phyloP scores from a whole-genome alignment of 2,329 filamentous ascomycete species.

The Epichloe gansuensis region DNA sequence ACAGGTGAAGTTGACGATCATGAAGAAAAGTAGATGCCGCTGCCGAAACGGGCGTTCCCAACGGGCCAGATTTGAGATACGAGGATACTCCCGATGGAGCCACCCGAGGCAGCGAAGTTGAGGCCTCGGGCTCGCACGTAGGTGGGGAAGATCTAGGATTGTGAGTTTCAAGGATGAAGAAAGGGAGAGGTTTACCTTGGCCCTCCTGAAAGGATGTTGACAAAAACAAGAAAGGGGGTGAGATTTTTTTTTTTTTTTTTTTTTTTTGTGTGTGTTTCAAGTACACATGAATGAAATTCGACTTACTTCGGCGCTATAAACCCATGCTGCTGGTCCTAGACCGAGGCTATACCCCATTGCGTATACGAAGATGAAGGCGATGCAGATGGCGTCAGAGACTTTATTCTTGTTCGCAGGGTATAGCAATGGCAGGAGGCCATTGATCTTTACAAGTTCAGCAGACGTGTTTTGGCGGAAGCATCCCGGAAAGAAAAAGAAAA shows the following conservation, averaged over 20 bases:
- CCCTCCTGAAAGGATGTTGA: not conserved
- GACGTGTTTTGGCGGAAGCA: not conserved
- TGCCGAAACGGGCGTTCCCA: conserved; percentile 36
- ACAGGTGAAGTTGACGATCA: conserved; percentile 17
- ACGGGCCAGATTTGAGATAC: conserved; percentile 44
- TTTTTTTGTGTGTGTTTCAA: not conserved
- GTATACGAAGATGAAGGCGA: conserved; percentile 46
- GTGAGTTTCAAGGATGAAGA: not conserved
- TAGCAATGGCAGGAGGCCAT: conserved; percentile 37
- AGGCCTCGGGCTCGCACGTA: conserved; percentile 43
- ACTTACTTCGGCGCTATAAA: conserved; percentile 44
- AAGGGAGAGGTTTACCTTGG: too few species aligned
- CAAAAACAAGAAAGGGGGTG: not conserved
- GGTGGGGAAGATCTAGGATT: conserved; percentile 39
- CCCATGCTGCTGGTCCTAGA: conserved; percentile 45
- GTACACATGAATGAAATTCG: not conserved
- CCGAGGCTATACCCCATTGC: conserved; percentile 46
- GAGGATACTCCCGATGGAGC: conserved; percentile 42
- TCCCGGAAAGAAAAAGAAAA: not conserved
- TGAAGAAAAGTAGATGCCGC: conserved; percentile 47
- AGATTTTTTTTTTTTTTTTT: not conserved
- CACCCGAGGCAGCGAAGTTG: conserved; percentile 41
- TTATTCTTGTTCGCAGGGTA: conserved; percentile 38
- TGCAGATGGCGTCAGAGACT: conserved; percentile 36
- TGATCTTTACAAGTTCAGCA: conserved; percentile 28